A percentile compares a stretch with the other conserved stretches of the same genome.
These are phyloP conservation scores for Schwanniomyces occidentalis DNA, from an alignment of 805 yeast species.

Conservation along the genomic window DNA sequence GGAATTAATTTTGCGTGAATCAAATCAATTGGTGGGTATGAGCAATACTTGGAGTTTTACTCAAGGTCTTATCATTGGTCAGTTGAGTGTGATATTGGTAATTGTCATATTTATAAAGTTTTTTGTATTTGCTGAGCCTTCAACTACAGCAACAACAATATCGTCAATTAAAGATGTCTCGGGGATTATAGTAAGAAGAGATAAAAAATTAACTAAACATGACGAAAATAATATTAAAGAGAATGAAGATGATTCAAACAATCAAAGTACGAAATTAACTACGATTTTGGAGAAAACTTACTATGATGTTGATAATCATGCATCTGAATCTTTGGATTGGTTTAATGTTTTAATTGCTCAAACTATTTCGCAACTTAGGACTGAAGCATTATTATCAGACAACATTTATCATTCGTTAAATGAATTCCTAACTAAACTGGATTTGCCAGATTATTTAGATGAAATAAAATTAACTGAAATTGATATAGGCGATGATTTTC, in stretches of 20 bases:
- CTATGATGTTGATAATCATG: slow-evolving; percentile 84
- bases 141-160: slow-evolving; percentile 37
- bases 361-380: slow-evolving; percentile 78
- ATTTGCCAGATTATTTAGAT: slow-evolving; percentile 79
- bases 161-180: slow-evolving; percentile 26
- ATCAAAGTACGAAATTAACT: slow-evolving; percentile 19
- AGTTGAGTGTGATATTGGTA: slow-evolving; percentile 65
- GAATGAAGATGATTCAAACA: slow-evolving; percentile 15
- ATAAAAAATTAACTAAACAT: slow-evolving; percentile 19
- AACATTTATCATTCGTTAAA: slow-evolving; percentile 80
- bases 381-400: slow-evolving; percentile 85
- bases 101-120: slow-evolving; percentile 67
- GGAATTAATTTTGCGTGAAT: slow-evolving; percentile 19
- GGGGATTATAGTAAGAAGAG: slow-evolving; percentile 34
- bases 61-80: slow-evolving; percentile 74
- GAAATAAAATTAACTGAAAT: slow-evolving; percentile 79
- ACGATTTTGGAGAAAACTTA: slow-evolving; percentile 86
- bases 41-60: slow-evolving; percentile 61
- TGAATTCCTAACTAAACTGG: slow-evolving; percentile 59
- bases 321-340: slow-evolving; percentile 94
- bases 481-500: slow-evolving; percentile 92
- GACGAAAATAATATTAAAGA: slow-evolving; percentile 15
- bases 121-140: slow-evolving; percentile 71
- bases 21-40: too few relatives aligned
- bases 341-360: slow-evolving; percentile 93